phyloP scores from a whole-genome alignment of 163 green algal genomes.

The Scenedesmus sp. region DNA sequence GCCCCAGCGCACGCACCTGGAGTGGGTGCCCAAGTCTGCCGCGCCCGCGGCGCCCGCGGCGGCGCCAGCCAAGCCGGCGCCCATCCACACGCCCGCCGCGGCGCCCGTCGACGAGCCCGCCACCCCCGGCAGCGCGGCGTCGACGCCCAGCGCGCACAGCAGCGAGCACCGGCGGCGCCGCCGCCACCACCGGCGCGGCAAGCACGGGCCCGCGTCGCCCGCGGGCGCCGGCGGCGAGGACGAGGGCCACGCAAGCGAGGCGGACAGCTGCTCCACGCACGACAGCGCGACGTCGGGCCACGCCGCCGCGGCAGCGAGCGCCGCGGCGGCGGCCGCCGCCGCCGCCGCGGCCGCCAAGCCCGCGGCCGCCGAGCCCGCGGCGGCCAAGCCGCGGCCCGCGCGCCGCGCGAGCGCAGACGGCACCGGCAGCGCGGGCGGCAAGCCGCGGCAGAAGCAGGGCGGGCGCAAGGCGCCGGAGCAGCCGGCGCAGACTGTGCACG shows the following conservation, averaged over 20 bases:
- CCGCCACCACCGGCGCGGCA: not conserved
- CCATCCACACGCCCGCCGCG: too few species aligned
- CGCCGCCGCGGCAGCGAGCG: not conserved
- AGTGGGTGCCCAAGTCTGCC: not conserved
- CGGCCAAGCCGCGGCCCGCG: not conserved
- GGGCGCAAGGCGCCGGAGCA: not conserved
- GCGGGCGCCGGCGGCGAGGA: not conserved
- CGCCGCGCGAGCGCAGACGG: not conserved
- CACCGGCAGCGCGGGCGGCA: not conserved
- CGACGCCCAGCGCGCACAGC: not conserved
- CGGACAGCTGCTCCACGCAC: conserved; percentile 31
- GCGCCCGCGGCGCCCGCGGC: not conserved
- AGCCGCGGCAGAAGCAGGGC: not conserved
- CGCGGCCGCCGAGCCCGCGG: not conserved
- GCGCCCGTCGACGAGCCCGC: not conserved
- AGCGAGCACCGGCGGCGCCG: not conserved
- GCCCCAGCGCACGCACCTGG: too few species aligned
- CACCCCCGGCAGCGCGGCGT: not conserved
- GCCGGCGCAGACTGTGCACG: too few species aligned
- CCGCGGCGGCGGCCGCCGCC: not conserved
- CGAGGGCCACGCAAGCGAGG: conserved; percentile 16
- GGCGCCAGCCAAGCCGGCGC: not conserved
- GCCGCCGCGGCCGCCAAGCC: conserved; percentile 7
- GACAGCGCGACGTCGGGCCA: conserved; percentile 21
- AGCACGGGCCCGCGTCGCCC: too few species aligned